Evolutionary conservation across 2,329 filamentous ascomycete genomes (phyloP).

Genomic region (Diplodia mutila): DNA sequence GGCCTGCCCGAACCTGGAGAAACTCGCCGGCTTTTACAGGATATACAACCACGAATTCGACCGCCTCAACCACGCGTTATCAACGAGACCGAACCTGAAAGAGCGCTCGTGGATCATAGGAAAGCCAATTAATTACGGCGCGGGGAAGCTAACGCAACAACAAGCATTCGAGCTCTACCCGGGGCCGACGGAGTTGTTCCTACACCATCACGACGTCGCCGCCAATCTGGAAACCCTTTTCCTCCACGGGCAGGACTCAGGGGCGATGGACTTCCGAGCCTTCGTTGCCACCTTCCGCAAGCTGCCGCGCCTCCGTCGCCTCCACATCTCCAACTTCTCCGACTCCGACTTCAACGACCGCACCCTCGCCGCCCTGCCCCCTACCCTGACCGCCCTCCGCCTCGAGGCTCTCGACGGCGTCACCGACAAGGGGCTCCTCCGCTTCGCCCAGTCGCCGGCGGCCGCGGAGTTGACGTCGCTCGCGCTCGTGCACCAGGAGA

Average conservation of each 20-base stretch:
- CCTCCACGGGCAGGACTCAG: constrained; percentile 46
- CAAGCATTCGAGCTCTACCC: constrained; percentile 47
- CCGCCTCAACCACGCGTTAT: constrained; percentile 59
- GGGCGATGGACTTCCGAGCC: constrained; percentile 57
- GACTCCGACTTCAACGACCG: constrained; percentile 59
- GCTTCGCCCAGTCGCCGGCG: constrained; percentile 53
- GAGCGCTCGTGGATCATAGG: constrained; percentile 60
- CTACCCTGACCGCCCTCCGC: constrained; percentile 54
- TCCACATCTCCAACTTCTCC: constrained; percentile 59
- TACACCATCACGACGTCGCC: constrained; percentile 59
- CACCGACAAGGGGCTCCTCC: constrained; percentile 59
- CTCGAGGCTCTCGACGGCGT: constrained; percentile 60
- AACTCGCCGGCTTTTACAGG: constrained; percentile 57
- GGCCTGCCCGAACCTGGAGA: constrained; percentile 61
- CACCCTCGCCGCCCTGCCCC: constrained; percentile 57
- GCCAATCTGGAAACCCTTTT: constrained; percentile 57
- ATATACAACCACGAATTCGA: constrained; percentile 59
- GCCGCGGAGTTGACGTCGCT: constrained; percentile 52
- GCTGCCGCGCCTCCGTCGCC: constrained; percentile 57
- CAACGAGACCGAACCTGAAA: constrained; percentile 57
- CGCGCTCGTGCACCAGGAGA: constrained; percentile 57
- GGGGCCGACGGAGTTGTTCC: constrained; percentile 54
- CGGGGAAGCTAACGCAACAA: constrained; percentile 27
- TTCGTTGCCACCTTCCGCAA: constrained; percentile 58
- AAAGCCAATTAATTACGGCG: constrained; percentile 7